Evolutionary conservation across 495 filamentous ascomycete species (phyloP).

Genomic region (Filosporella fistucella): DNA sequence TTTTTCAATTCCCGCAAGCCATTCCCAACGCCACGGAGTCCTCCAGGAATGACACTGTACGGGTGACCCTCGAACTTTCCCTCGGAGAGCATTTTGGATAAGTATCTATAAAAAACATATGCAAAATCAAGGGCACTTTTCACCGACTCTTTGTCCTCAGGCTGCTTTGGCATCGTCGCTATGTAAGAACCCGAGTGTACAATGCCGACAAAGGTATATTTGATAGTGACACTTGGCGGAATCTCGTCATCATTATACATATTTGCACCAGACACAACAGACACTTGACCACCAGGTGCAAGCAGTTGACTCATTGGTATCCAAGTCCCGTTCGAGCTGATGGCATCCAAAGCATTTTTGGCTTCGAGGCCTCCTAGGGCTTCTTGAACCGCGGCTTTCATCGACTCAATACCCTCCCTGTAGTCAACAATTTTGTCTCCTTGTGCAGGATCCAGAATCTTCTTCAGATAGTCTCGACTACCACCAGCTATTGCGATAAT

Average conservation of each 20-base stretch:
- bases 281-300: not conserved
- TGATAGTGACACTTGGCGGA: not conserved
- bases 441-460: constrained; percentile 53
- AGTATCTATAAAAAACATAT: constrained; percentile 47
- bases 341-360: constrained; percentile 55
- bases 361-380: constrained; percentile 31
- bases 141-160: constrained; percentile 1
- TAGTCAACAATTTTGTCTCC: constrained; percentile 73
- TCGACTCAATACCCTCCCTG: constrained; percentile 49
- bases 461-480: constrained; percentile 50
- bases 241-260: constrained; percentile 35
- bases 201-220: constrained; percentile 52
- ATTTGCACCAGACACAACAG: constrained; percentile 20
- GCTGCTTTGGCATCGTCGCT: constrained; percentile 8
- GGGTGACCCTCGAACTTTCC: constrained; percentile 60
- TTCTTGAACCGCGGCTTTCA: constrained; percentile 41
- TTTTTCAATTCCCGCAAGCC: constrained; percentile 51
- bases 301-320: constrained; percentile 44
- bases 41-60: constrained; percentile 50
- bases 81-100: constrained; percentile 47
- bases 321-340: constrained; percentile 43
- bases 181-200: constrained; percentile 33
- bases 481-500: constrained; percentile 63
- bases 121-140: constrained; percentile 48
- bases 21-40: constrained; percentile 50